Percentiles rank a stretch among this genome's conserved stretches.
phyloP scores from a whole-genome alignment of 441 rosid genomes.

The Bruguiera hainesii region DNA sequence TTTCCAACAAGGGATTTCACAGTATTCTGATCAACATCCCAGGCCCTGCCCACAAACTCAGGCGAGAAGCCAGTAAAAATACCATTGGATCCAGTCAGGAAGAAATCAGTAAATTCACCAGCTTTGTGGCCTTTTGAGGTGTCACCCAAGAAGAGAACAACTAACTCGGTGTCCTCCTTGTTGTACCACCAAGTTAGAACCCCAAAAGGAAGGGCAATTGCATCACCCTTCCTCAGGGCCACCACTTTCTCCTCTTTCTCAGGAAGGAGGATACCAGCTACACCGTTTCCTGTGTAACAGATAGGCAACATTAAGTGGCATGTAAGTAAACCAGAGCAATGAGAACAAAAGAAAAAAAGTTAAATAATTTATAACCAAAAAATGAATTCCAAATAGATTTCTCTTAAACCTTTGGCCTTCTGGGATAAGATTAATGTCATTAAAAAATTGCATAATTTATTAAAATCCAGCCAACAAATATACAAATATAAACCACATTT shows the following conservation, averaged over 20 bases:
- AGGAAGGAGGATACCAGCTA: slow-evolving; percentile 83
- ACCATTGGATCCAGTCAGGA: slow-evolving; percentile 65
- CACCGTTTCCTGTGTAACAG: slow-evolving; percentile 53
- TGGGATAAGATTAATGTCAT: too few relatives aligned
- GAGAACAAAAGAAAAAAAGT: neutral
- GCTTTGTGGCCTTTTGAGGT: slow-evolving; percentile 69
- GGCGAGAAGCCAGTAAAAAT: slow-evolving; percentile 74
- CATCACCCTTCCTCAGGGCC: slow-evolving; percentile 66
- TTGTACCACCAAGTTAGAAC: slow-evolving; percentile 87
- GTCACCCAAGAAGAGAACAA: slow-evolving; percentile 71
- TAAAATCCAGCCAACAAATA: too few relatives aligned
- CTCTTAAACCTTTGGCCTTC: too few relatives aligned
- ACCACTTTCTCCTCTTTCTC: slow-evolving; percentile 77
- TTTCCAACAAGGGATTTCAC: slow-evolving; percentile 46
- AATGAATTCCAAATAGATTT: neutral
- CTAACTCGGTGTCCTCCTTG: slow-evolving; percentile 57
- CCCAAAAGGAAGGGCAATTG: slow-evolving; percentile 88
- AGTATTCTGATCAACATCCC: slow-evolving; percentile 48
- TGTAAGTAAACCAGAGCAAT: neutral
- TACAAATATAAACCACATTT: too few relatives aligned
- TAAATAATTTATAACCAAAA: neutral
- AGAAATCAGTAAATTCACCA: slow-evolving; percentile 73
- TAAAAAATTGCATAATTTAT: too few relatives aligned
- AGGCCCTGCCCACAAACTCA: slow-evolving; percentile 70
- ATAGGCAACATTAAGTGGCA: neutral